Percentiles rank a stretch among this genome's conserved stretches.
phyloP scores from a whole-genome alignment of 192 early-diverging fungal genomes.

The Pilaira anomala region DNA sequence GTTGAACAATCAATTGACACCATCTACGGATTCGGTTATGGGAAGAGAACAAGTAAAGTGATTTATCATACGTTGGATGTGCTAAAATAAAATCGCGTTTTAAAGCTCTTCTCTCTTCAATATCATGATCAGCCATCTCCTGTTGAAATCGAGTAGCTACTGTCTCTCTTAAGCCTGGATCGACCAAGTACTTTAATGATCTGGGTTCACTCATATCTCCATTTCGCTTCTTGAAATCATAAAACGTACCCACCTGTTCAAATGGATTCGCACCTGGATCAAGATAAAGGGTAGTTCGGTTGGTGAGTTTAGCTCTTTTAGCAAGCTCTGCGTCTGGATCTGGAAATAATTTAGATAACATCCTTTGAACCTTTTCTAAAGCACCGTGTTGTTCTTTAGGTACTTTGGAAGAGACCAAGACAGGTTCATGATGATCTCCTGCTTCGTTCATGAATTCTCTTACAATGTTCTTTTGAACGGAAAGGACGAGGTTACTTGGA shows the following conservation, averaged over 20 bases:
- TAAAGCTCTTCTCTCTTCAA: constrained; percentile 39
- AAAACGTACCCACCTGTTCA: constrained; percentile 25
- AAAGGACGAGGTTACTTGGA: constrained; percentile 40
- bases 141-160: constrained; percentile 15
- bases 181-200: constrained; percentile 23
- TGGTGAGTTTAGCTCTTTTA: too few relatives aligned
- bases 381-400: not conserved
- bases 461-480: constrained; percentile 48
- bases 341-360: not conserved
- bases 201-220: constrained; percentile 18
- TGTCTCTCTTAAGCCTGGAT: constrained; percentile 19
- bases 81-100: constrained; percentile 40
- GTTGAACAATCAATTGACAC: constrained; percentile 49
- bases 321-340: not conserved
- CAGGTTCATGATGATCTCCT: not conserved
- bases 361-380: not conserved
- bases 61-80: constrained; percentile 49
- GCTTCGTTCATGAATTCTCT: constrained; percentile 39
- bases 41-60: constrained; percentile 51
- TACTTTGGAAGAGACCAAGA: not conserved
- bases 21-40: constrained; percentile 42
- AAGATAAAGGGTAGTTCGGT: too few relatives aligned
- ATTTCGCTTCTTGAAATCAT: constrained; percentile 19
- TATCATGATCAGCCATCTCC: constrained; percentile 30
- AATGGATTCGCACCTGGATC: constrained; percentile 10